Percentiles rank a stretch among this genome's conserved stretches.
These are phyloP conservation scores for Citrus maxima DNA, from an alignment of 345 rosid genomes.

Conservation along the genomic window DNA sequence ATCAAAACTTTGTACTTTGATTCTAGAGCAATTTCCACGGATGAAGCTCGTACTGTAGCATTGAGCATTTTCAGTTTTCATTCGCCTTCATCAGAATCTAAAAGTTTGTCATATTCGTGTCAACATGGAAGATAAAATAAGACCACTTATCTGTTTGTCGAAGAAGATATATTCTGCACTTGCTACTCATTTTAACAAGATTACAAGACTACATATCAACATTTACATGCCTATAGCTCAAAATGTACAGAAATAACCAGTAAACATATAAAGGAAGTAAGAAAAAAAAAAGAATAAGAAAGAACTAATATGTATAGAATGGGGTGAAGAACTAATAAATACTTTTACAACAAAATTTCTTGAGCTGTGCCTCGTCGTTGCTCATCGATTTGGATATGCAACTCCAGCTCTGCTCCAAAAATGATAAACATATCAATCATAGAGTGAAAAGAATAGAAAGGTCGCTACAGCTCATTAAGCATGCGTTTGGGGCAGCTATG, in stretches of 20 bases:
- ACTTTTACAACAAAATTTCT: conserved; percentile 25
- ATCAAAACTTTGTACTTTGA: neutral
- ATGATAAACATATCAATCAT: neutral
- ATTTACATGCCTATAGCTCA: conserved; percentile 28
- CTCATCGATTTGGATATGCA: neutral
- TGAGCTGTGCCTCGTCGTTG: neutral
- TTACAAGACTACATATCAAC: conserved; percentile 10
- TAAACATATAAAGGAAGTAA: neutral
- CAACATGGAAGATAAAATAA: no score
- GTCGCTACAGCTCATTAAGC: neutral
- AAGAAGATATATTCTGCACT: neutral
- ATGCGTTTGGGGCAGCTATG: no score
- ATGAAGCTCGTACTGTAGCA: neutral
- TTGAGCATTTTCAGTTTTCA: neutral
- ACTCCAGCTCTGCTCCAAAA: conserved; percentile 14
- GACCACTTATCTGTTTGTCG: neutral
- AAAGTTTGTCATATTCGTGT: neutral
- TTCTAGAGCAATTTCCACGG: neutral
- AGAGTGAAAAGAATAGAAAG: neutral
- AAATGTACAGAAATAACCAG: conserved; percentile 20
- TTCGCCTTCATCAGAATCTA: neutral
- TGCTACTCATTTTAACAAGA: conserved; percentile 8
- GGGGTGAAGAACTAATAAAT: conserved; percentile 3
- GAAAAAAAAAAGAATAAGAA: neutral
- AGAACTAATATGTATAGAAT: neutral